Evolutionary conservation across 2,329 filamentous ascomycete genomes (phyloP).

Genomic region (Ophiostoma australiae): DNA sequence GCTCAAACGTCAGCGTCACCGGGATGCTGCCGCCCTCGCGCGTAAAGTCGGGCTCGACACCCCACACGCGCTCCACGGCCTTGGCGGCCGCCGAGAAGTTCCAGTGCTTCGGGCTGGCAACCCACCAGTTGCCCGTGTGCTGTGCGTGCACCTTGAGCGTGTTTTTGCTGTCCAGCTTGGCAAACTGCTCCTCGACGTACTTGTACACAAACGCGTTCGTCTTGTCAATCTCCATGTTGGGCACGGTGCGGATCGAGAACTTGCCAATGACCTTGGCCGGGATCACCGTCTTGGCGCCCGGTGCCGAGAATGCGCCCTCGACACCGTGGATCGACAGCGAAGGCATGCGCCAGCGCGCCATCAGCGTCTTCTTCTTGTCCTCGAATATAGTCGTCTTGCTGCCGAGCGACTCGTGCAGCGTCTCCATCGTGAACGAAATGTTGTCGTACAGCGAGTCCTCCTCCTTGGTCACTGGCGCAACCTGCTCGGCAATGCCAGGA

Average conservation of each 20-base stretch:
- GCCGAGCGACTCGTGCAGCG: slow-evolving; percentile 85
- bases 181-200: slow-evolving; percentile 78
- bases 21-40: slow-evolving; percentile 96
- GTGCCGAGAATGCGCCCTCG: slow-evolving; percentile 88
- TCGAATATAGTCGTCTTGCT: slow-evolving; percentile 81
- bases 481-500: slow-evolving; percentile 88
- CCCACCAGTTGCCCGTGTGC: slow-evolving; percentile 98
- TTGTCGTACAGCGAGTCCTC: slow-evolving; percentile 82
- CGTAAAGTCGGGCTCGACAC: slow-evolving; percentile 88
- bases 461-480: slow-evolving; percentile 79
- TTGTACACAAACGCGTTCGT: slow-evolving; percentile 83
- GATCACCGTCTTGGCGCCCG: slow-evolving; percentile 96
- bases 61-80: slow-evolving; percentile 94
- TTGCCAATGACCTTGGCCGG: slow-evolving; percentile 97
- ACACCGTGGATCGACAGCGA: slow-evolving; percentile 91
- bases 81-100: slow-evolving; percentile 94
- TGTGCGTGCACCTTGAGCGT: slow-evolving; percentile 73
- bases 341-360: slow-evolving; percentile 93
- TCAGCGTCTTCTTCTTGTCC: slow-evolving; percentile 86
- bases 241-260: slow-evolving; percentile 96
- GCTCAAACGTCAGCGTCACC: slow-evolving; percentile 93
- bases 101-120: slow-evolving; percentile 95
- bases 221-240: slow-evolving; percentile 89
- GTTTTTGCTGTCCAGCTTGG: slow-evolving; percentile 89
- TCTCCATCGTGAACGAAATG: slow-evolving; percentile 95